These are phyloP conservation scores for Kwoniella europaea DNA, from an alignment of 768 basidiomycete genomes.

Conservation along the genomic window DNA sequence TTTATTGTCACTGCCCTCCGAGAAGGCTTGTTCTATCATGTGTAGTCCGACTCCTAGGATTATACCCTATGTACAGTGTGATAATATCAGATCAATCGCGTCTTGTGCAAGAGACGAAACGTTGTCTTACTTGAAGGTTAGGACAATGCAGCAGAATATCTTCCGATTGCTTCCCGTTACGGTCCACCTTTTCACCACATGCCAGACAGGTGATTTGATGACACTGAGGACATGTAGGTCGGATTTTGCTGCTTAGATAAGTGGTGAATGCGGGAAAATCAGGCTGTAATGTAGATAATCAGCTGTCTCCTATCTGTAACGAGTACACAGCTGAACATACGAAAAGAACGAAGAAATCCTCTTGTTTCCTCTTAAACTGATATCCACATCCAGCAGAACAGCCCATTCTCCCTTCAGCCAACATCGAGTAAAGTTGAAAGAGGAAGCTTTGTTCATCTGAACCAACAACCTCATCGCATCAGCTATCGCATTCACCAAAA, in stretches of 20 bases:
- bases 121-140: conserved; percentile 63
- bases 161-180: conserved; percentile 58
- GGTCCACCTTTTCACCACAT: conserved; percentile 69
- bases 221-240: conserved; percentile 69
- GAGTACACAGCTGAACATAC: conserved; percentile 63
- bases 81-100: conserved; percentile 4
- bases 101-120: background rate
- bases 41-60: conserved; percentile 87
- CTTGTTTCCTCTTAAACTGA: conserved; percentile 67
- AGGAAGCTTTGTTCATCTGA: conserved; percentile 79
- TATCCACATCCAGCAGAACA: conserved; percentile 80
- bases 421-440: conserved; percentile 79
- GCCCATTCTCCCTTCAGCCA: conserved; percentile 67
- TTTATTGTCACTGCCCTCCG: conserved; percentile 25
- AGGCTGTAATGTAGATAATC: conserved; percentile 61
- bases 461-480: background rate
- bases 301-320: conserved; percentile 6
- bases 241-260: conserved; percentile 67
- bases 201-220: conserved; percentile 66
- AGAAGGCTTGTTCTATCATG: conserved; percentile 78
- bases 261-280: conserved; percentile 74
- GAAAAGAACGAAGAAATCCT: conserved; percentile 80
- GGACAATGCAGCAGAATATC: conserved; percentile 83
- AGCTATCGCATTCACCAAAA: background rate
- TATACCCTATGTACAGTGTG: conserved; percentile 67